A percentile compares a stretch with the other conserved stretches of the same genome.
Conservation (phyloP, 2,329 filamentous ascomycete genomes). For the Xylaria multiplex region DNA sequence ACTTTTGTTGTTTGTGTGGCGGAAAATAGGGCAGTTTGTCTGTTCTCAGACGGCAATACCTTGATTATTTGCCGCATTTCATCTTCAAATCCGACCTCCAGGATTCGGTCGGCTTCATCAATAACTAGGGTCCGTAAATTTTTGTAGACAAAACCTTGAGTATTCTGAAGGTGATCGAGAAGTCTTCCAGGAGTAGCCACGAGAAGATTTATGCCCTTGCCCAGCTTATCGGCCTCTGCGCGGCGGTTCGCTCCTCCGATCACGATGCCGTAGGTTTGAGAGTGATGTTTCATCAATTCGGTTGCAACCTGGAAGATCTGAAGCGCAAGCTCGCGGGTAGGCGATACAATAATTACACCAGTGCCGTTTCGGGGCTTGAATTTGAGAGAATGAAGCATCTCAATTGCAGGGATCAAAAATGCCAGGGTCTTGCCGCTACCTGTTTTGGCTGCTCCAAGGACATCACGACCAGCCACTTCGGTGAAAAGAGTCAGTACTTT, state of each 20-base stretch:
- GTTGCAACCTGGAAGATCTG: constrained; percentile 96
- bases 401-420: constrained; percentile 92
- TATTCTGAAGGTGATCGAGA: constrained; percentile 94
- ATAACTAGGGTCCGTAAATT: constrained; percentile 85
- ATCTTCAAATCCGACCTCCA: constrained; percentile 98
- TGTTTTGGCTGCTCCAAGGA: constrained; percentile 93
- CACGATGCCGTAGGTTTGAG: constrained; percentile 93
- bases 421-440: constrained; percentile 94
- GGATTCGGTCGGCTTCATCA: constrained; percentile 94
- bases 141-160: constrained; percentile 74
- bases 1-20: constrained; percentile 99
- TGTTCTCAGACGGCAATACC: constrained; percentile 84
- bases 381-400: constrained; percentile 87
- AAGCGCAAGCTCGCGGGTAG: constrained; percentile 90
- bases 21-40: constrained; percentile 98
- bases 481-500: constrained; percentile 1
- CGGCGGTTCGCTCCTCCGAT: constrained; percentile 93
- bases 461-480: constrained; percentile 81
- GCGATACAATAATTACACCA: constrained; percentile 91
- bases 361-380: constrained; percentile 94
- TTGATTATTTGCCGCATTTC: constrained; percentile 98
- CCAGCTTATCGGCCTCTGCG: constrained; percentile 92
- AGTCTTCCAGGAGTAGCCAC: constrained; percentile 94
- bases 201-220: constrained; percentile 92
- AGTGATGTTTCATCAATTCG: constrained; percentile 89